Evolutionary conservation across 108 stramenopile genomes (phyloP), one percentile per base, ranked within the genome.

Genomic region (Skeletonema menzelii): DNA sequence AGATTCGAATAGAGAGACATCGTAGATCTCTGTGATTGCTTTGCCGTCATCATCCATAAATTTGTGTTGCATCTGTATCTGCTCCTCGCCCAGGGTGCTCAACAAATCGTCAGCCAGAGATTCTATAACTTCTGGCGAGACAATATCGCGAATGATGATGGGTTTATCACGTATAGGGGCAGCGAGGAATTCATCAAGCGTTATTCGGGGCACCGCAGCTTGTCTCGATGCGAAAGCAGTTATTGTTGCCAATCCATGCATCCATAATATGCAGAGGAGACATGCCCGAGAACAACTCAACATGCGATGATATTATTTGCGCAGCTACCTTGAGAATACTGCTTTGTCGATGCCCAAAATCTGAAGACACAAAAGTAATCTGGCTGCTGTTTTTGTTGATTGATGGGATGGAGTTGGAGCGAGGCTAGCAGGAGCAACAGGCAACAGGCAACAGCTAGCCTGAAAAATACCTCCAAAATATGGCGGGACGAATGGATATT

Each of bases 1-100:
- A 20, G 82, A 82, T 67, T 87, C 59, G 11, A 53, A 3, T 5
- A 87, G 61, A 6, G 84, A 38, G 28, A 55, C 24, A 17, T 75
- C 70, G 30, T 82, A 84, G 11, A 83, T 68, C n/a, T 80, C 59
- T 5, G 47, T 49, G 20, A 15, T 49, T 49, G 47, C n/a, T 49
- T 49, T 22, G 20, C 65, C 63, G 20, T 47, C 24, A 12, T 42
- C 61, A 15, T 31, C 17, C 46, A 34, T 63, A 2, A 64, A 32
- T 24, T 47, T 71, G 20, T 44, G 28, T 27, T 71, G 70, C 70
- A 71, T 65, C 49, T 64, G 47, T 40, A 71, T 42, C 32, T 27
- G 14, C 31, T 66, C 70, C 22, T 65, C 7, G 5, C 70, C 63
- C 6, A 71, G 11, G 3, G 12, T 30, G 20, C 22, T 14, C 63